phyloP scores from a whole-genome alignment of 805 yeast species.

The Lipomyces yamanashiensis region DNA sequence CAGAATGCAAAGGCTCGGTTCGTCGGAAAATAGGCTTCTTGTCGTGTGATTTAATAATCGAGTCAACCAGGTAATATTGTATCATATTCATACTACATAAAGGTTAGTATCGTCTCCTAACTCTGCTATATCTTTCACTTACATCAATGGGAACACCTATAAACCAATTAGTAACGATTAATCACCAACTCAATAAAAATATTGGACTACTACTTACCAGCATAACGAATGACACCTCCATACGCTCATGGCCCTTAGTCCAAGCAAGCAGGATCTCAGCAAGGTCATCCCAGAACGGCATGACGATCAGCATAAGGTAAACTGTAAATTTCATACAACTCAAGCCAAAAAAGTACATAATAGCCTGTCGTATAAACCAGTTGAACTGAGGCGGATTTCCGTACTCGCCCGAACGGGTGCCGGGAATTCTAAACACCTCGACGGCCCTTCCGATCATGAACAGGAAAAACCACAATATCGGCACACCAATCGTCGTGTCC shows the following conservation, averaged over 20 bases:
- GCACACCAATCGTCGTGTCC: constrained; percentile 94
- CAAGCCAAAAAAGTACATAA: constrained; percentile 67
- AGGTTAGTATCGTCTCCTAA: neutral
- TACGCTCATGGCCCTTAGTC: constrained; percentile 77
- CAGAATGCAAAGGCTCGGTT: constrained; percentile 3
- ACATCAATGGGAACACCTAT: constrained; percentile 45
- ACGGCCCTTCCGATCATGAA: constrained; percentile 54
- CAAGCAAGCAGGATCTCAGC: constrained; percentile 81
- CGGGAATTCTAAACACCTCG: constrained; percentile 50
- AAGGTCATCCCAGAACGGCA: constrained; percentile 69
- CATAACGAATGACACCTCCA: constrained; percentile 87
- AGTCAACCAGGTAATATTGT: constrained; percentile 63
- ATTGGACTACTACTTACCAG: constrained; percentile 64
- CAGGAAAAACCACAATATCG: constrained; percentile 67
- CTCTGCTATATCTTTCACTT: constrained; percentile 4
- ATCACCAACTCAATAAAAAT: neutral
- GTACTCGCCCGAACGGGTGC: constrained; percentile 59
- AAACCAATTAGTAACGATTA: neutral
- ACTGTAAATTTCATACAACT: constrained; percentile 65
- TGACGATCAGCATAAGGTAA: constrained; percentile 59
- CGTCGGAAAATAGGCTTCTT: constrained; percentile 3
- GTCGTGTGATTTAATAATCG: constrained; percentile 59
- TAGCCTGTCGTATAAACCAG: constrained; percentile 73
- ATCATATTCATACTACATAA: constrained; percentile 47
- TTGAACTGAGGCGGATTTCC: constrained; percentile 63